Conservation (phyloP, 257 asterid species). For the Solanum corneliomulleri region DNA sequence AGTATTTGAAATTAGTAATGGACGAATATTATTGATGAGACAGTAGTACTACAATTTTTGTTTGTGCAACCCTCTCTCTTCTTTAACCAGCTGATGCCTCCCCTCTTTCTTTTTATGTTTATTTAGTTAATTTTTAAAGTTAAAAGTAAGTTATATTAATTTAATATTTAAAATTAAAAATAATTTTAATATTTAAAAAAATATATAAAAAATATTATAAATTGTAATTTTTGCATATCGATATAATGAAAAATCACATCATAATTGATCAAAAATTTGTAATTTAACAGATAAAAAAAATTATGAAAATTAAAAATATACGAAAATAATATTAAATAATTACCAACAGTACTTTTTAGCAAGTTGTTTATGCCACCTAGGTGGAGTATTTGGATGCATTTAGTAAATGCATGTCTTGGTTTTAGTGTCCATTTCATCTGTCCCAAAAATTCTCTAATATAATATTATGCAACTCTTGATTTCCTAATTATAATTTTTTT, state of each 20-base stretch:
- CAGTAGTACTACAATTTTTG: not conserved
- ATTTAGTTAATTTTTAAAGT: no score
- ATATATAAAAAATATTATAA: no score
- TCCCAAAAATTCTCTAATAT: not conserved
- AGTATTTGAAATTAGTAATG: rapidly evolving
- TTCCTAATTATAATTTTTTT: not conserved
- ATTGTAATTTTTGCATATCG: rapidly evolving
- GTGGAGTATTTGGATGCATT: not conserved
- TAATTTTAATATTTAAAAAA: no score
- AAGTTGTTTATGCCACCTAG: not conserved
- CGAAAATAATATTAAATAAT: no score
- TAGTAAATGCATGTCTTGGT: not conserved
- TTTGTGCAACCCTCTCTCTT: not conserved
- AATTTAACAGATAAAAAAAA: no score
- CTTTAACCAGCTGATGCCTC: not conserved
- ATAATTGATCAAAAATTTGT: no score
- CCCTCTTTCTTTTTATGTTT: no score
- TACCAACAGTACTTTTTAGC: not conserved
- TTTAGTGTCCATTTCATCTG: not conserved
- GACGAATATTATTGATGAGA: no score
- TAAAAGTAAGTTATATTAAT: no score
- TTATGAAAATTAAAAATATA: no score
- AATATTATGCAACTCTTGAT: not conserved
- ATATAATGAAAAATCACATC: no score
- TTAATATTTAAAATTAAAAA: no score